Conservation (phyloP, 1,284 basidiomycete species). For the Naganishia cerealis region DNA sequence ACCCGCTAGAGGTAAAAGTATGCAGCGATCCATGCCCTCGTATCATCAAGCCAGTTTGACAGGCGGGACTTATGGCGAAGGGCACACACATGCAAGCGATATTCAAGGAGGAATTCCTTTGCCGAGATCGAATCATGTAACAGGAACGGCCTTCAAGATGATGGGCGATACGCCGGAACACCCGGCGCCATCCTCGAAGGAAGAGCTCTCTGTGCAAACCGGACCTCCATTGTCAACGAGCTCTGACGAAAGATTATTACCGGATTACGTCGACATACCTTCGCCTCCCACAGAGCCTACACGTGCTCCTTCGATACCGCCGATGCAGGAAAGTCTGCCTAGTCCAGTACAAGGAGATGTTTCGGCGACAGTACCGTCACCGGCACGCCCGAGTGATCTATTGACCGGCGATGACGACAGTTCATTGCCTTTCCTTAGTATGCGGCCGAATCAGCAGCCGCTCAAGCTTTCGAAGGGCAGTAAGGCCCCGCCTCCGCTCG, state of each 20-base stretch:
- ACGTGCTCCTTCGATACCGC: not conserved
- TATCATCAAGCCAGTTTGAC: conserved; percentile 33
- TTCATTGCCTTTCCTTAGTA: conserved; percentile 16
- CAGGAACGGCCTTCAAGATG: conserved; percentile 51
- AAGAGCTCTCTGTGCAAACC: conserved; percentile 10
- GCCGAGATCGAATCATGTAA: conserved; percentile 53
- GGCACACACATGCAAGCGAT: conserved; percentile 25
- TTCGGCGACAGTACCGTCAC: not conserved
- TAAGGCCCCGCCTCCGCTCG: conserved; percentile 20
- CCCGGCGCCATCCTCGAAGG: conserved; percentile 2
- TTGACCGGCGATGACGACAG: conserved; percentile 27
- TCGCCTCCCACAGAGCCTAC: not conserved
- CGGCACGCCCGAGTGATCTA: conserved; percentile 15
- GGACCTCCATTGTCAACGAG: conserved; percentile 8
- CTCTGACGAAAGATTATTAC: conserved; percentile 4
- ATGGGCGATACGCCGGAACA: conserved; percentile 23
- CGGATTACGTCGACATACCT: conserved; percentile 11
- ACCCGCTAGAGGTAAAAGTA: not conserved
- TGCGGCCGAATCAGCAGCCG: conserved; percentile 18
- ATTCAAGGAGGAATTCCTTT: conserved; percentile 34
- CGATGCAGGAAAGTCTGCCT: not conserved
- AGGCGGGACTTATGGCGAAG: conserved; percentile 24
- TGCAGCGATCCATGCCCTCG: conserved; percentile 19
- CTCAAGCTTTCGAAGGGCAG: not conserved
- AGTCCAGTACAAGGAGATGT: not conserved